These are phyloP conservation scores for Aspergillus ochraceoroseus DNA, from an alignment of 2,329 filamentous ascomycete species.

Conservation along the genomic window DNA sequence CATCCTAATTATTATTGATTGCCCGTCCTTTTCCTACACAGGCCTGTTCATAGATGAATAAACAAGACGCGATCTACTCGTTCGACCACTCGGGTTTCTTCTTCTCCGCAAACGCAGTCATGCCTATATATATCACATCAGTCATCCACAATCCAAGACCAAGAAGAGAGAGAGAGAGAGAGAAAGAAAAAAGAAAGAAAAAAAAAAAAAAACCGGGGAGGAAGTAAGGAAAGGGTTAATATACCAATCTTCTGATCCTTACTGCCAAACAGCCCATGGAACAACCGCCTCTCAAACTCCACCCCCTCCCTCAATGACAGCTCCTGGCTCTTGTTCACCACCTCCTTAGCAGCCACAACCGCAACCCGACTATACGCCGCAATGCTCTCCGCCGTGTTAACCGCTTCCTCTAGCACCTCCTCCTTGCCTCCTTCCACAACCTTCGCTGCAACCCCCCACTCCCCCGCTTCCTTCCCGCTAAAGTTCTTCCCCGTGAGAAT, in stretches of 20 bases:
- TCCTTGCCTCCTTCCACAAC: conserved; percentile 71
- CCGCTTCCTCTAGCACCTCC: conserved; percentile 71
- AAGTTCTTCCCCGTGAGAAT: conserved; percentile 84
- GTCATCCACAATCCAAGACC: too few relatives aligned
- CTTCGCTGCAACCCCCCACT: conserved; percentile 85
- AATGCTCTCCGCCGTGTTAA: conserved; percentile 84
- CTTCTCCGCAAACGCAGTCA: conserved; percentile 95
- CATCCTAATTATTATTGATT: not conserved
- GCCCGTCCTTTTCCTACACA: not conserved
- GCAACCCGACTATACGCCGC: conserved; percentile 82
- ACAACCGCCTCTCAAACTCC: conserved; percentile 88
- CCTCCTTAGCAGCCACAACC: conserved; percentile 86
- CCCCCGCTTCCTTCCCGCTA: conserved; percentile 73
- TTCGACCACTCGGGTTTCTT: conserved; percentile 86
- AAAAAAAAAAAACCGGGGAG: too few relatives aligned
- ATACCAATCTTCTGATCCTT: conserved; percentile 92
- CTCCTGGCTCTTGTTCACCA: conserved; percentile 99
- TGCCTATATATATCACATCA: conserved; percentile 42
- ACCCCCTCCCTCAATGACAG: conserved; percentile 80
- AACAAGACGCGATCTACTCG: conserved; percentile 52
- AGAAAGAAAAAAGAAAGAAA: too few relatives aligned
- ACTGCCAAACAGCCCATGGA: conserved; percentile 89
- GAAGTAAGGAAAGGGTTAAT: conserved; percentile 16
- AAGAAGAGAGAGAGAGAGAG: too few relatives aligned
- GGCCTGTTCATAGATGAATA: not conserved